Evolutionary conservation across 371 early-diverging fungal species (phyloP), one percentile per base, ranked within the genome.

Genomic region (Rhizopus delemar): DNA sequence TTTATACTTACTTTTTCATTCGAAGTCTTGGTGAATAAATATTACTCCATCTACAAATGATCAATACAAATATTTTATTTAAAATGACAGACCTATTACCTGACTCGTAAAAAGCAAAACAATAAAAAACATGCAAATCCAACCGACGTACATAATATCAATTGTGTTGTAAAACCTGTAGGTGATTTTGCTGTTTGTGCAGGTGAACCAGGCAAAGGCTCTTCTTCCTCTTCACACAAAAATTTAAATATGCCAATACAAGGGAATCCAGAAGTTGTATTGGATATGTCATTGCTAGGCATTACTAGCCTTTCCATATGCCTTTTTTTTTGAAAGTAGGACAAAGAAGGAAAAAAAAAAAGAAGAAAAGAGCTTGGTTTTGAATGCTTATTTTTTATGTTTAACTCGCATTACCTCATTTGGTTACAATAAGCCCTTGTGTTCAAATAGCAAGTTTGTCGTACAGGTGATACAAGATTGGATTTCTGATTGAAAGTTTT

Each of bases 11-110:
- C 87, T 83, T 82, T 60, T 70, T 74, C 67, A 86, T 82, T 43
- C 81, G 75, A 16, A 81, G 67, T 53, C 87, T 72, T 15, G 87
- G 87, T 2, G 87, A 77, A 68, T 83, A 86, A 65, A 86, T 70
- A 41, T 70, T 60, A 31, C 59, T 66, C 87, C 87, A 86, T 49
- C 84, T 79, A 22, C 22, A 22, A 22, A 22, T 22, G 2, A 22
- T 22, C 22, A 22, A 22, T 22, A 22, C 22, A 22, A 22, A 22
- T 22, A 22, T 22, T 22, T 22, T 2, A 22, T 22, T 22, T 22
- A 22, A 22, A 22, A 22, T 22, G 2, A 22, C 22, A 22, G 22
- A 2, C 4, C 43, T n/a, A 13, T 59, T 71, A 69, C 80, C 80
- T 64, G 34, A 73, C 69, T 46, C 80, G 62, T 16, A 76, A 53